These are phyloP conservation scores for Yamadazyma kitorensis DNA, from an alignment of 805 yeast species.

Conservation along the genomic window DNA sequence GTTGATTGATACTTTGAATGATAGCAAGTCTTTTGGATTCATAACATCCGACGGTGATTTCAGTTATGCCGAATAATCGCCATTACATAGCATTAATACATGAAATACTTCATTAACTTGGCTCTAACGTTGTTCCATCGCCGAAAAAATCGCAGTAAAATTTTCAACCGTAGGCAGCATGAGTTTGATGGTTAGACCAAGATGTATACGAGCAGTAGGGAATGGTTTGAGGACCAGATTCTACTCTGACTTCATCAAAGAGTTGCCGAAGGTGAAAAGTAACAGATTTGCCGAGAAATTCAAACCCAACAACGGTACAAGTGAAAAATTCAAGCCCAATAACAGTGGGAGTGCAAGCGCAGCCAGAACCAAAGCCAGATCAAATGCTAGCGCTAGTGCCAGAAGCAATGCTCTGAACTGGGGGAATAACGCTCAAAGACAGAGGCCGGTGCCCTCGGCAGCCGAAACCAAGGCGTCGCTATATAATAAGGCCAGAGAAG, in stretches of 20 bases:
- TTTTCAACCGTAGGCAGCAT: background rate
- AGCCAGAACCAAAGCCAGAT: background rate
- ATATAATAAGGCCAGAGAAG: conserved; percentile 11
- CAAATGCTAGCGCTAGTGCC: background rate
- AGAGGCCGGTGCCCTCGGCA: background rate
- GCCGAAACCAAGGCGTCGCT: conserved; percentile 2
- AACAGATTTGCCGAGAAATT: conserved; percentile 35
- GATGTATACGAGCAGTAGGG: no score
- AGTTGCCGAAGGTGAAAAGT: conserved; percentile 14
- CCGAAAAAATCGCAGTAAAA: conserved; percentile 4
- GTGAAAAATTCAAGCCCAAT: conserved; percentile 3
- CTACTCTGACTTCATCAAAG: conserved; percentile 3
- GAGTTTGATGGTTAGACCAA: no score
- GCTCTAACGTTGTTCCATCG: no score
- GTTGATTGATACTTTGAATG: conserved; percentile 53
- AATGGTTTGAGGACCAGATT: background rate
- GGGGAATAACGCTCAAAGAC: no score
- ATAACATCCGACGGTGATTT: conserved; percentile 41
- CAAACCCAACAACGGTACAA: conserved; percentile 6
- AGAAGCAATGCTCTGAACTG: no score
- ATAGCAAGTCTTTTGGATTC: conserved; percentile 41
- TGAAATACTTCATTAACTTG: background rate
- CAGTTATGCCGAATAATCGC: conserved; percentile 10
- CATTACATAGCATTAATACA: background rate
- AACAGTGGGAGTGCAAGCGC: background rate